A percentile compares a stretch with the other conserved stretches of the same genome.
phyloP scores from a whole-genome alignment of 257 asterid species.

The Nicotiana paniculata region DNA sequence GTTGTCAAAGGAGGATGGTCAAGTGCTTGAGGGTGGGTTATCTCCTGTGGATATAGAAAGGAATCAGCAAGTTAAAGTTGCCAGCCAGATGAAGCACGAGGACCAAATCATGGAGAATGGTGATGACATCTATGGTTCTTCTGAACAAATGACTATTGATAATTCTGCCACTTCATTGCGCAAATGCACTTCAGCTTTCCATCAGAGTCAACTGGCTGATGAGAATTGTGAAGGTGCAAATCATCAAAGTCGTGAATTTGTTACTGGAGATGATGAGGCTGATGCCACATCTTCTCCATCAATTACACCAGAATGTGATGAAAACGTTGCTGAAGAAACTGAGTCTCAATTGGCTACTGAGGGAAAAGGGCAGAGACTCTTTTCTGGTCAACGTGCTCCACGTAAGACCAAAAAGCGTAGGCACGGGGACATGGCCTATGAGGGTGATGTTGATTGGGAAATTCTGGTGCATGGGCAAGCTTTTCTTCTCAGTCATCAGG shows the following conservation, averaged over 20 bases:
- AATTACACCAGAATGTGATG: slow-evolving; percentile 35
- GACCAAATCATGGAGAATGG: slow-evolving; percentile 15
- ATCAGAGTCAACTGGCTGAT: slow-evolving; percentile 23
- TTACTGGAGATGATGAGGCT: slow-evolving; percentile 50
- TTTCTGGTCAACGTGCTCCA: slow-evolving; percentile 56
- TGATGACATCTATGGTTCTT: slow-evolving; percentile 15
- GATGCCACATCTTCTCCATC: slow-evolving; percentile 44
- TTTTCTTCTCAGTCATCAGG: slow-evolving; percentile 44
- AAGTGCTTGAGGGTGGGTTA: slow-evolving; percentile 27
- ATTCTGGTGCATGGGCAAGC: slow-evolving; percentile 68
- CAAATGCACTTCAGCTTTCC: slow-evolving; percentile 8
- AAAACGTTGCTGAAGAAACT: slow-evolving; percentile 39
- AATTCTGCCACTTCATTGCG: background rate
- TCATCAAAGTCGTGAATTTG: slow-evolving; percentile 26
- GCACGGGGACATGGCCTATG: slow-evolving; percentile 96
- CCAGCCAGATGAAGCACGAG: slow-evolving; percentile 29
- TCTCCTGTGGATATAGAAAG: slow-evolving; percentile 28
- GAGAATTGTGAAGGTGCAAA: slow-evolving; percentile 32
- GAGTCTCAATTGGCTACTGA: slow-evolving; percentile 38
- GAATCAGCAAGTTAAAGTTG: slow-evolving; percentile 28
- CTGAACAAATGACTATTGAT: slow-evolving; percentile 11
- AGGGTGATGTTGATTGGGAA: slow-evolving; percentile 97
- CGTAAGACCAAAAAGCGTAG: slow-evolving; percentile 70
- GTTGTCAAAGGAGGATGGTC: slow-evolving; percentile 39
- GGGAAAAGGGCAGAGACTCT: slow-evolving; percentile 35